phyloP scores from a whole-genome alignment of 2,329 filamentous ascomycete genomes.

The Chaetomium sp. region DNA sequence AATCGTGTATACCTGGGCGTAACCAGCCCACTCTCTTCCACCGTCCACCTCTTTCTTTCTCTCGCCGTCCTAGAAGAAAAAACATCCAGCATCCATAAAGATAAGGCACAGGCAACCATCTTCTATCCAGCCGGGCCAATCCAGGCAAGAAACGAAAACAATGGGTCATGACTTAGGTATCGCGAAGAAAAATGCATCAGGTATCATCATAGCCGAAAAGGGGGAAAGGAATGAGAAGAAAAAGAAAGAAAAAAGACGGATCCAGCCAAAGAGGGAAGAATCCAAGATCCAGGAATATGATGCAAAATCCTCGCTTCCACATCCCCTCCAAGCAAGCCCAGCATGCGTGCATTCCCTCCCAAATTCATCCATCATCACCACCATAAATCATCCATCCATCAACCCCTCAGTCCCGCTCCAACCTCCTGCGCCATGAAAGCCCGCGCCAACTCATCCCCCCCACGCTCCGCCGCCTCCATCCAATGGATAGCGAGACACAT shows the following conservation, averaged over 20 bases:
- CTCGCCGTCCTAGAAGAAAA: too few relatives aligned
- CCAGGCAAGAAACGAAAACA: neutral
- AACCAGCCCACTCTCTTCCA: too few relatives aligned
- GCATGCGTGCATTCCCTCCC: neutral
- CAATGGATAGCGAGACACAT: conserved; percentile 96
- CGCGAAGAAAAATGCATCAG: neutral
- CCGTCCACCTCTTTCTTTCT: too few relatives aligned
- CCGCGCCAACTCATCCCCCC: conserved; percentile 79
- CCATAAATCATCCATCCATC: neutral
- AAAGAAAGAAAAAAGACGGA: neutral
- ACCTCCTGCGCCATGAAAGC: conserved; percentile 66
- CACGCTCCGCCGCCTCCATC: conserved; percentile 84
- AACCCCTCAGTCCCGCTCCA: conserved; percentile 20
- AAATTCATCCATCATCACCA: neutral
- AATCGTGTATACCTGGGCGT: too few relatives aligned
- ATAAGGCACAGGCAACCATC: too few relatives aligned
- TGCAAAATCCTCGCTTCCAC: too few relatives aligned
- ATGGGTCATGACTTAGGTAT: neutral
- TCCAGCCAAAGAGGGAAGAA: too few relatives aligned
- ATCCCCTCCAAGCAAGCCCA: neutral
- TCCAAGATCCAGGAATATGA: too few relatives aligned
- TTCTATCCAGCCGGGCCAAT: neutral
- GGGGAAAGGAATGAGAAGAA: neutral
- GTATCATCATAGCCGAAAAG: conserved; percentile 5
- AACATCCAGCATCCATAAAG: too few relatives aligned